phyloP scores from a whole-genome alignment of 257 asterid genomes.

The Echites panduratus region DNA sequence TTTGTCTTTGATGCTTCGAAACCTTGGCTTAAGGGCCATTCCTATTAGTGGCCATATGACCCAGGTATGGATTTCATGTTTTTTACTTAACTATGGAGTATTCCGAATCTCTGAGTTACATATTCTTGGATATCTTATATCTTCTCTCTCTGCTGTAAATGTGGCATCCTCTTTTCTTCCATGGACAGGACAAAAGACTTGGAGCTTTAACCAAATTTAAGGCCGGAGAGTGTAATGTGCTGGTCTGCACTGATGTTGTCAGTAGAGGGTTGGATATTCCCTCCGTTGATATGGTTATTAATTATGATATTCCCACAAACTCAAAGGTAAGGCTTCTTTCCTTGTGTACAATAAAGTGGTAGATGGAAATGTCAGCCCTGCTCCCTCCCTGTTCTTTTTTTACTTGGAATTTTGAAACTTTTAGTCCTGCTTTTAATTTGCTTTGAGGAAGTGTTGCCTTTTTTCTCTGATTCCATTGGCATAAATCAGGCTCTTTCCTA shows the following conservation, averaged over 20 bases:
- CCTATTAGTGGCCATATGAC: conserved; percentile 96
- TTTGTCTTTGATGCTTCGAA: conserved; percentile 67
- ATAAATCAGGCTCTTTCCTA: background rate
- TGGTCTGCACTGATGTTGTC: conserved; percentile 87
- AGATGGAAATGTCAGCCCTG: background rate
- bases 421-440: background rate
- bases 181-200: conserved; percentile 67
- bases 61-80: conserved; percentile 46
- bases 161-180: conserved; percentile 1
- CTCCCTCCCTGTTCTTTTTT: background rate
- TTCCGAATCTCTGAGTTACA: background rate
- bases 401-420: background rate
- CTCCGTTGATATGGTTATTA: conserved; percentile 82
- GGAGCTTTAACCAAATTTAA: conserved; percentile 82
- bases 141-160: background rate
- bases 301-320: conserved; percentile 84
- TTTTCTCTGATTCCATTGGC: background rate
- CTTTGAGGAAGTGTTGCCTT: background rate
- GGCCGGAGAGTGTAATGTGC: conserved; percentile 82
- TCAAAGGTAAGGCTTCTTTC: conserved; percentile 53
- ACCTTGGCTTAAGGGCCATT: conserved; percentile 76
- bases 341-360: background rate
- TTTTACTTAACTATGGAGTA: conserved; percentile 1
- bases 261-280: conserved; percentile 98
- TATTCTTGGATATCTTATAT: background rate